Evolutionary conservation across 768 basidiomycete species (phyloP).

Genomic region (Coprinellus micaceus): DNA sequence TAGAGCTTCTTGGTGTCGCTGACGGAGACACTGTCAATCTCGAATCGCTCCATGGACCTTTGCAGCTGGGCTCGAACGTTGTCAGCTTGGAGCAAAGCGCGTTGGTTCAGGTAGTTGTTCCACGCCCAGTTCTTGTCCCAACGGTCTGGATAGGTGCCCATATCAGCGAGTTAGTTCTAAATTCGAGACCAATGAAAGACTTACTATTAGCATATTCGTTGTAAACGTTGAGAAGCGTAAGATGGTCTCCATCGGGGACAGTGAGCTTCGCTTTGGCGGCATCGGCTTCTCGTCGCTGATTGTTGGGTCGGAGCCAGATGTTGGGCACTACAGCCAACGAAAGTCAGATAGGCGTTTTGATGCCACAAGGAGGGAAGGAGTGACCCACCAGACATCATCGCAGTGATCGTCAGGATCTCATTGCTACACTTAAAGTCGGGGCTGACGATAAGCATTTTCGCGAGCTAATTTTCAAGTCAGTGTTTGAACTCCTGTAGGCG

Average conservation of each 20-base stretch:
- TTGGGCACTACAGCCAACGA: conserved; percentile 62
- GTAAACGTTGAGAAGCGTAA: conserved; percentile 92
- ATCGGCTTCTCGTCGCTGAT: conserved; percentile 87
- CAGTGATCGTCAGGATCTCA: conserved; percentile 90
- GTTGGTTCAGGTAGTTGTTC: conserved; percentile 80
- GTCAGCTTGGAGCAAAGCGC: conserved; percentile 85
- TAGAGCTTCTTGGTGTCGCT: conserved; percentile 69
- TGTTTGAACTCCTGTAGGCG: not conserved
- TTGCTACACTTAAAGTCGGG: conserved; percentile 96
- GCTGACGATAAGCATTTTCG: conserved; percentile 91
- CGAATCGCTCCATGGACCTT: conserved; percentile 88
- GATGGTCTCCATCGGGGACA: conserved; percentile 94
- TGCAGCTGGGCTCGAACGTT: conserved; percentile 89
- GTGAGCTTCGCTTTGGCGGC: conserved; percentile 83
- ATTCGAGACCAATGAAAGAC: conserved; percentile 18
- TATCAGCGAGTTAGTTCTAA: not conserved
- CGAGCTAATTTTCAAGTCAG: conserved; percentile 46
- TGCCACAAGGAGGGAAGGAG: not conserved
- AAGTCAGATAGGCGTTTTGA: not conserved
- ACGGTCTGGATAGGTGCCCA: conserved; percentile 45
- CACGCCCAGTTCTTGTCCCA: conserved; percentile 87
- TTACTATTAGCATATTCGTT: conserved; percentile 85
- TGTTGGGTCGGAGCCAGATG: conserved; percentile 90
- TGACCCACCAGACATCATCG: conserved; percentile 86
- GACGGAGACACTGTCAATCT: conserved; percentile 69